Evolutionary conservation across 2,329 filamentous ascomycete genomes (phyloP).

Genomic region (Lecanicillium sp.): DNA sequence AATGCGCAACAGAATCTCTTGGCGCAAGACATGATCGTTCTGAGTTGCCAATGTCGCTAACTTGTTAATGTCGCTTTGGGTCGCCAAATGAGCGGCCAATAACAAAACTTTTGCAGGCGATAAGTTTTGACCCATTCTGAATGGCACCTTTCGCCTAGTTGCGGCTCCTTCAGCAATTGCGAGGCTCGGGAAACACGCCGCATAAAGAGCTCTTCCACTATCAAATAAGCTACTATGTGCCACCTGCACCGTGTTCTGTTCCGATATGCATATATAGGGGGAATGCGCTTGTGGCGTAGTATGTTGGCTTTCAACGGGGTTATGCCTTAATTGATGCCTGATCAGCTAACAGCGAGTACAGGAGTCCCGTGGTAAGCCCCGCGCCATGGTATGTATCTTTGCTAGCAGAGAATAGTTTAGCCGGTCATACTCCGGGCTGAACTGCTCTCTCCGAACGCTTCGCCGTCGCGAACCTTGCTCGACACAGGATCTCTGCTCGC

Average conservation of each 20-base stretch:
- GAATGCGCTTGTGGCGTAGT: background rate
- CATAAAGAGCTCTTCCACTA: too few relatives aligned
- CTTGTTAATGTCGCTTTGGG: conserved; percentile 56
- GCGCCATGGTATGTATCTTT: background rate
- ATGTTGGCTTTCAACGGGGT: background rate
- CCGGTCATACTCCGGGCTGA: background rate
- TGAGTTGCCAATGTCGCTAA: conserved; percentile 54
- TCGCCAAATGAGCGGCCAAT: conserved; percentile 64
- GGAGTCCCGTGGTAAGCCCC: background rate
- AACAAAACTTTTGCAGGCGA: conserved; percentile 65
- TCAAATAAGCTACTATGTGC: background rate
- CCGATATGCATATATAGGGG: conserved; percentile 8
- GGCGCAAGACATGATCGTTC: conserved; percentile 52
- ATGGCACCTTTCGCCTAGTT: background rate
- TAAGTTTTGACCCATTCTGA: conserved; percentile 31
- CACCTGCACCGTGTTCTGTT: conserved; percentile 1
- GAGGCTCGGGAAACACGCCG: too few relatives aligned
- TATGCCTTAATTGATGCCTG: background rate
- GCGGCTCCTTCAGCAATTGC: too few relatives aligned
- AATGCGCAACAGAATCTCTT: conserved; percentile 63
- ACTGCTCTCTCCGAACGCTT: background rate
- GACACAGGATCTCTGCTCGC: background rate
- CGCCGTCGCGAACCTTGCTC: background rate
- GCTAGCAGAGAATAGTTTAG: background rate
- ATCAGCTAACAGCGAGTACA: background rate